phyloP scores from a whole-genome alignment of 495 filamentous ascomycete genomes.

The Penicillium chermesinum region DNA sequence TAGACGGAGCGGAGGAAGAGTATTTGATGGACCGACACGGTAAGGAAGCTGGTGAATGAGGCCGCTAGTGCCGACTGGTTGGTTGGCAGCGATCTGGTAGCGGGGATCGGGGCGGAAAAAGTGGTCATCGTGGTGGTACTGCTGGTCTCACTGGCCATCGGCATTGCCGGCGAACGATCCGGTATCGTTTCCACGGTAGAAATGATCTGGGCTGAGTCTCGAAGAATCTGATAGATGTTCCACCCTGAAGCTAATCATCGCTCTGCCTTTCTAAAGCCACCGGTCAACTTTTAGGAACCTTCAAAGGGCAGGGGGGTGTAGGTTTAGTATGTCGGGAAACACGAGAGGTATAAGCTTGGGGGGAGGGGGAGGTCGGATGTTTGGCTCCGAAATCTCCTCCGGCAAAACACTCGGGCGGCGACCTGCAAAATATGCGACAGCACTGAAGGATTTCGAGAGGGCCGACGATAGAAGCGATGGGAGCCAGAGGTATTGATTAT shows the following conservation, averaged over 20 bases:
- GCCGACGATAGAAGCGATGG: background rate
- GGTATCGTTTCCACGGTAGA: constrained; percentile 36
- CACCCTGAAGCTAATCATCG: constrained; percentile 49
- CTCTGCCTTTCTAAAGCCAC: constrained; percentile 40
- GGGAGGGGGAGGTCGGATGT: too few species aligned
- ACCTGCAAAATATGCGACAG: too few species aligned
- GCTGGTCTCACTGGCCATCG: constrained; percentile 47
- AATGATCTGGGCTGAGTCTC: constrained; percentile 38
- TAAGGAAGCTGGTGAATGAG: constrained; percentile 67
- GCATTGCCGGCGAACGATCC: constrained; percentile 40
- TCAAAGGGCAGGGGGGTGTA: background rate
- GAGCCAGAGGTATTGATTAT: background rate
- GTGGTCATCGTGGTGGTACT: constrained; percentile 47
- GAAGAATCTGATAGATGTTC: constrained; percentile 45
- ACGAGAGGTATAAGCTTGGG: too few species aligned
- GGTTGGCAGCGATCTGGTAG: constrained; percentile 40
- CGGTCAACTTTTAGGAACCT: constrained; percentile 22
- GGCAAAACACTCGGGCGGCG: too few species aligned
- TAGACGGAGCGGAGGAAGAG: constrained; percentile 85
- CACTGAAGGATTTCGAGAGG: too few species aligned
- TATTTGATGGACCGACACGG: constrained; percentile 86
- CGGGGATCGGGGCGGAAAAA: constrained; percentile 40
- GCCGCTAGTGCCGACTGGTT: constrained; percentile 45
- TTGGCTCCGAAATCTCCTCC: too few species aligned
- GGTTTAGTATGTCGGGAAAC: too few species aligned